phyloP scores from a whole-genome alignment of 2,329 filamentous ascomycete genomes.

The Beauveria brongniartii region DNA sequence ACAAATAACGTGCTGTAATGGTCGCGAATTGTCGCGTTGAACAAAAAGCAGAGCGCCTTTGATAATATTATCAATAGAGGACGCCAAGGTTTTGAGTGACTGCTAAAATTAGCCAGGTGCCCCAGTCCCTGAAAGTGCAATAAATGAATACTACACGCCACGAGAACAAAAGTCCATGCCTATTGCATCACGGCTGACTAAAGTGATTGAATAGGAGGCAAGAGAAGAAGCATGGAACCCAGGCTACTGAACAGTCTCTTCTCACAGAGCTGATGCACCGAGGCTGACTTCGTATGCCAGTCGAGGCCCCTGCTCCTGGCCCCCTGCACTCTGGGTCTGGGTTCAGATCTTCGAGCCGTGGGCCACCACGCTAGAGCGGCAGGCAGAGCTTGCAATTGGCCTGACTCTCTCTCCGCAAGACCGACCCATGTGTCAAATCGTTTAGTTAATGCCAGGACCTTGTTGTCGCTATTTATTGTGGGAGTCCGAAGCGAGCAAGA shows the following conservation, averaged over 20 bases:
- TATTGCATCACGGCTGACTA: background rate
- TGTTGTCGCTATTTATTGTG: too few species aligned
- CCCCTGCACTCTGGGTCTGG: too few species aligned
- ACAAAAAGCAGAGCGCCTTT: background rate
- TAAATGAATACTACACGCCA: conserved; percentile 1
- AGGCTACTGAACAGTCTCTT: background rate
- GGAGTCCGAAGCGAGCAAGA: too few species aligned
- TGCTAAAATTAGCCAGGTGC: conserved; percentile 2
- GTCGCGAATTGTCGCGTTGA: background rate
- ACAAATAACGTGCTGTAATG: background rate
- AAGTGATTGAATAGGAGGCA: background rate
- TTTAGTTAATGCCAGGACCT: too few species aligned
- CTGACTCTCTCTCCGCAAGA: too few species aligned
- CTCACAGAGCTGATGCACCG: background rate
- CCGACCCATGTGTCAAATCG: too few species aligned
- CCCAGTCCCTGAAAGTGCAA: background rate
- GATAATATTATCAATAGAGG: background rate
- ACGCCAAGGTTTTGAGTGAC: background rate
- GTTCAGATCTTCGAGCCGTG: background rate
- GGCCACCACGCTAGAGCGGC: background rate
- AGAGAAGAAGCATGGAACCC: background rate
- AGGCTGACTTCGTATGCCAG: background rate
- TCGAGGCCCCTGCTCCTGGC: background rate
- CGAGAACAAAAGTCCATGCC: conserved; percentile 1
- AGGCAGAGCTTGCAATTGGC: background rate